Percentiles rank a stretch among this genome's conserved stretches.
Evolutionary conservation across 805 yeast genomes (phyloP).

Genomic region (Lipomyces oligophaga): DNA sequence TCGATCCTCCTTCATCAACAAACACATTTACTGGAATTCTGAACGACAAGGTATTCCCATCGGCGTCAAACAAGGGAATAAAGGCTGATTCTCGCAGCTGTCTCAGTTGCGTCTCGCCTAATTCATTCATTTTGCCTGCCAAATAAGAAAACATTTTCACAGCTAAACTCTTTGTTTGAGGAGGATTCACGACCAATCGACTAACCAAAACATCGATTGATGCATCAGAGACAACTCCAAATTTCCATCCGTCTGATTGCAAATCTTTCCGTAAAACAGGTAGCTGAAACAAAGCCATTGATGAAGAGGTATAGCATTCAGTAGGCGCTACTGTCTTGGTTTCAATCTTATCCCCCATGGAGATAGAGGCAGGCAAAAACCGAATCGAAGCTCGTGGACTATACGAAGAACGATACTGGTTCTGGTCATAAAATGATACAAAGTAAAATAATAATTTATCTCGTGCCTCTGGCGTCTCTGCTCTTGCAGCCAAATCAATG

Average conservation of each 20-base stretch:
- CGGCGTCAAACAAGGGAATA: slow-evolving; percentile 32
- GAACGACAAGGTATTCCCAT: slow-evolving; percentile 5
- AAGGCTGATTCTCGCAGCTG: slow-evolving; percentile 27
- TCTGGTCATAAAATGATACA: slow-evolving; percentile 30
- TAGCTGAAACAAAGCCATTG: slow-evolving; percentile 33
- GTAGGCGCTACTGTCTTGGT: slow-evolving; percentile 13
- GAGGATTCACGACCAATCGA: slow-evolving; percentile 30
- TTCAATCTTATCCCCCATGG: slow-evolving; percentile 10
- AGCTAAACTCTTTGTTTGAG: slow-evolving; percentile 27
- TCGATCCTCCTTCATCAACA: slow-evolving; percentile 4
- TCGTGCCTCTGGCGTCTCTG: slow-evolving; percentile 15
- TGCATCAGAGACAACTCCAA: slow-evolving; percentile 37
- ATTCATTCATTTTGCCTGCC: slow-evolving; percentile 30
- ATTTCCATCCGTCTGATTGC: slow-evolving; percentile 32
- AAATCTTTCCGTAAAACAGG: slow-evolving; percentile 32
- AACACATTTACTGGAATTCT: slow-evolving; percentile 32
- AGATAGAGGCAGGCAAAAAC: slow-evolving; percentile 29
- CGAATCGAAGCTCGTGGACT: slow-evolving; percentile 1
- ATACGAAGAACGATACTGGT: slow-evolving; percentile 26
- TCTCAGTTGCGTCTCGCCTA: slow-evolving; percentile 27
- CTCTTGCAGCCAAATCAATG: slow-evolving; percentile 22
- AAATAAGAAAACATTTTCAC: slow-evolving; percentile 35
- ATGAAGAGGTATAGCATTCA: slow-evolving; percentile 23
- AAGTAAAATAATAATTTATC: slow-evolving; percentile 35
- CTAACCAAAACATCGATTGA: slow-evolving; percentile 25